These are phyloP conservation scores for Botryosphaeria dothidea DNA, from an alignment of 2,329 filamentous ascomycete genomes.

Conservation along the genomic window DNA sequence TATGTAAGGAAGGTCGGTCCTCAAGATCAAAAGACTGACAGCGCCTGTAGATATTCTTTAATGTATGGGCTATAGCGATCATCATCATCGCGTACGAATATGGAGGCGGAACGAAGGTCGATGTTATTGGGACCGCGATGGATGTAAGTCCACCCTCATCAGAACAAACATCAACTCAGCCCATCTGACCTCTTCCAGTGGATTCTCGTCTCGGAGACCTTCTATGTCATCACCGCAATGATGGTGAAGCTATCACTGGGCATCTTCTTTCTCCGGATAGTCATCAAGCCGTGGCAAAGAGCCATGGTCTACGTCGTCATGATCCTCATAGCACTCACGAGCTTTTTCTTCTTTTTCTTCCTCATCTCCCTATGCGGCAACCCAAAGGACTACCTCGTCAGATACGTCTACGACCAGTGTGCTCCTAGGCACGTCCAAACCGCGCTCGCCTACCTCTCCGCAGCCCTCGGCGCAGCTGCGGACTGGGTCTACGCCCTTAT, in stretches of 20 bases:
- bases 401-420: constrained; percentile 41
- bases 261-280: constrained; percentile 47
- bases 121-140: background rate
- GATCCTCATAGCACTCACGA: constrained; percentile 32
- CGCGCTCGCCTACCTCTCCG: constrained; percentile 49
- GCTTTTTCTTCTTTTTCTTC: constrained; percentile 50
- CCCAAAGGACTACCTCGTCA: constrained; percentile 31
- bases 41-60: constrained; percentile 32
- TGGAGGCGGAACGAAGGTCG: constrained; percentile 34
- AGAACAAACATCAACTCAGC: too few relatives aligned
- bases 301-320: constrained; percentile 29
- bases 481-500: constrained; percentile 34
- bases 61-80: constrained; percentile 32
- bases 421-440: constrained; percentile 50
- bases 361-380: constrained; percentile 52
- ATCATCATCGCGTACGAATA: constrained; percentile 30
- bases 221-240: constrained; percentile 44
- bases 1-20: constrained; percentile 24
- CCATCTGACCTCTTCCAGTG: constrained; percentile 26
- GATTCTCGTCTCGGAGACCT: constrained; percentile 36
- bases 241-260: constrained; percentile 47
- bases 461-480: constrained; percentile 32
- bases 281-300: constrained; percentile 43
- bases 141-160: constrained; percentile 1
- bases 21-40: background rate